phyloP scores from a whole-genome alignment of 768 basidiomycete species.

The Pleurotus djamor region DNA sequence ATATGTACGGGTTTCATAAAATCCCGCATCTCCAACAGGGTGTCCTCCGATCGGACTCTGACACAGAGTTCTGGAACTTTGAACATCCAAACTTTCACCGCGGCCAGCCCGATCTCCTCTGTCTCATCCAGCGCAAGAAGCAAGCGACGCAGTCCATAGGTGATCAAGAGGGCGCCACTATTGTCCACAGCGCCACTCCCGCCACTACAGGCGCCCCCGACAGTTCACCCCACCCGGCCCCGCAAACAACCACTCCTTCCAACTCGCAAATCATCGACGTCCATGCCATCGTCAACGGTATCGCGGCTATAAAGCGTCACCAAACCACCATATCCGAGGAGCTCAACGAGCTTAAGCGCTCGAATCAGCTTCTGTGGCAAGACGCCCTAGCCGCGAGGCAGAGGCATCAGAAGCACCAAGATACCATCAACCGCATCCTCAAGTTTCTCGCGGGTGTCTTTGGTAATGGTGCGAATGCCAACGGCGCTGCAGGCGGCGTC shows the following conservation, averaged over 20 bases:
- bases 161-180: neutral
- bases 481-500: slow-evolving; percentile 46
- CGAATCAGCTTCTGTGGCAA: slow-evolving; percentile 91
- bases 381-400: slow-evolving; percentile 79
- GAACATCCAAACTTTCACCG: slow-evolving; percentile 86
- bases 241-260: slow-evolving; percentile 21
- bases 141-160: slow-evolving; percentile 33
- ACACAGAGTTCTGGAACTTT: slow-evolving; percentile 89
- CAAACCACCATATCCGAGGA: slow-evolving; percentile 91
- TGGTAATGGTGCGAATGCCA: slow-evolving; percentile 4
- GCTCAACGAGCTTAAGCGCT: slow-evolving; percentile 82
- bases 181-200: slow-evolving; percentile 26
- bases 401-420: slow-evolving; percentile 89
- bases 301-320: slow-evolving; percentile 86
- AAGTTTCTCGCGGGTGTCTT: slow-evolving; percentile 95
- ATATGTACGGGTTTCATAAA: slow-evolving; percentile 96
- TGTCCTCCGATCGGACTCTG: slow-evolving; percentile 79
- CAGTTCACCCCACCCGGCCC: slow-evolving; percentile 9
- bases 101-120: slow-evolving; percentile 85
- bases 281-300: slow-evolving; percentile 75
- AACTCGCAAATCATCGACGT: slow-evolving; percentile 68
- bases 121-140: slow-evolving; percentile 88
- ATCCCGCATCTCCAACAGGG: slow-evolving; percentile 96
- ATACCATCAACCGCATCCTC: slow-evolving; percentile 94
- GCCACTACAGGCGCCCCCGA: slow-evolving; percentile 18